phyloP scores from a whole-genome alignment of 352 stramenopile species.

The Blastocystis sp. region DNA sequence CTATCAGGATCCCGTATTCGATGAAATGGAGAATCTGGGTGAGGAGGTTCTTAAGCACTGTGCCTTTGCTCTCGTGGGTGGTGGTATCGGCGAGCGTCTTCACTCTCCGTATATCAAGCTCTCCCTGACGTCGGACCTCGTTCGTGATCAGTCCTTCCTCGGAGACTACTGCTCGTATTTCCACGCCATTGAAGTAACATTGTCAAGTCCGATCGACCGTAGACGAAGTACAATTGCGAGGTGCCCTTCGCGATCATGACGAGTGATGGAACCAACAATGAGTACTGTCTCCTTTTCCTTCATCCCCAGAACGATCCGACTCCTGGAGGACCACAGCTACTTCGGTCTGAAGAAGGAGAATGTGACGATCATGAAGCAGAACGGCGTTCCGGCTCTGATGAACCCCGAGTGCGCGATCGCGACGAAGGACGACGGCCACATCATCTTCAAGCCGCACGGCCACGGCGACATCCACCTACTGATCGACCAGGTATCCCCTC shows the following conservation, averaged over 20 bases:
- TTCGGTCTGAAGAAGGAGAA: slow-evolving; percentile 82
- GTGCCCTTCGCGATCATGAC: slow-evolving; percentile 93
- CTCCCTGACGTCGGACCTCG: slow-evolving; percentile 77
- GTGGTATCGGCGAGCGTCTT: slow-evolving; percentile 86
- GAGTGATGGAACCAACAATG: slow-evolving; percentile 81
- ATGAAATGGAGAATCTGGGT: slow-evolving; percentile 66
- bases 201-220: slow-evolving; percentile 60
- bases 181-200: slow-evolving; percentile 79
- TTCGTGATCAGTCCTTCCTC: background rate
- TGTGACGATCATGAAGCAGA: slow-evolving; percentile 88
- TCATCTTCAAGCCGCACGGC: slow-evolving; percentile 83
- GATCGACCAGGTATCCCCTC: slow-evolving; percentile 63
- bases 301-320: slow-evolving; percentile 66
- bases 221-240: slow-evolving; percentile 54
- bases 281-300: background rate
- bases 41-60: slow-evolving; percentile 62
- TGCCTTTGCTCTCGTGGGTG: slow-evolving; percentile 88
- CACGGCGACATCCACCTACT: slow-evolving; percentile 93
- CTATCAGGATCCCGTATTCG: slow-evolving; percentile 68
- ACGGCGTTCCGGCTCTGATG: slow-evolving; percentile 81
- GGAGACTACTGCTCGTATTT: slow-evolving; percentile 71
- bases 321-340: slow-evolving; percentile 78
- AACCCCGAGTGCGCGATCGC: slow-evolving; percentile 73
- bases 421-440: slow-evolving; percentile 64
- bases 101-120: slow-evolving; percentile 91